Evolutionary conservation across 1,139 yeast genomes (phyloP), one percentile per base, ranked within the genome.

Genomic region (Williopsis jadinii): DNA sequence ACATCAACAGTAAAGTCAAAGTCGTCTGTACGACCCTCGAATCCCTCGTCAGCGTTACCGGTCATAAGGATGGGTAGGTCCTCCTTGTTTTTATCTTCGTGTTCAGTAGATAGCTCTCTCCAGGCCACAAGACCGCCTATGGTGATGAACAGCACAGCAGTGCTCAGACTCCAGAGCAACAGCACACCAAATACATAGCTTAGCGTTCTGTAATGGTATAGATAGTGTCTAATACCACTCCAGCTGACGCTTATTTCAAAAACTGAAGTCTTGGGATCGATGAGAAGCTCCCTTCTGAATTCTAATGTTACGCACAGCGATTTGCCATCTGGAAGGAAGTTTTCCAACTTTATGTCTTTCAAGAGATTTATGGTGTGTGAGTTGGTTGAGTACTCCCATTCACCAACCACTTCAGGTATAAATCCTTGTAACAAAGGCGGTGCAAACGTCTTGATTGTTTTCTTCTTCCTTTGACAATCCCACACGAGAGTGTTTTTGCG

Each of bases 221-320:
- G 56, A 45, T 77, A 72, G 56, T 71, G 78, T 31, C 85, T 62
- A 38, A 82, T 57, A 0, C 90, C 90, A 14, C 60, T 62, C 73
- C 80, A 77, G 39, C 70, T 62, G 8, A 60, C 63, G 6, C 50
- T 50, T 50, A 66, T 61, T 4, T 47, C 49, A 3, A 67, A 43
- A 13, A 45, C 40, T 0, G 71, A 66, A 2, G 46, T 43, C n/a
- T 52, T 15, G 1, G 53, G 53, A 30, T 51, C 47, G 3, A 53
- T 46, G 9, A 50, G 48, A 2, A 59, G 37, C 30, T 48, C 41
- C 3, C 48, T 48, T 41, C 56, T 57, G 51, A 70, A 65, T 33
- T 67, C 67, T 14, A 68, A 43, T 3, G 64, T 53, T 27, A 68
- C 49, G 38, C 62, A 61, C 49, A 46, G 43, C 9, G 41, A 40